A percentile compares a stretch with the other conserved stretches of the same genome.
phyloP scores from a whole-genome alignment of 2,329 filamentous ascomycete genomes.

The Fusarium kyushuense region DNA sequence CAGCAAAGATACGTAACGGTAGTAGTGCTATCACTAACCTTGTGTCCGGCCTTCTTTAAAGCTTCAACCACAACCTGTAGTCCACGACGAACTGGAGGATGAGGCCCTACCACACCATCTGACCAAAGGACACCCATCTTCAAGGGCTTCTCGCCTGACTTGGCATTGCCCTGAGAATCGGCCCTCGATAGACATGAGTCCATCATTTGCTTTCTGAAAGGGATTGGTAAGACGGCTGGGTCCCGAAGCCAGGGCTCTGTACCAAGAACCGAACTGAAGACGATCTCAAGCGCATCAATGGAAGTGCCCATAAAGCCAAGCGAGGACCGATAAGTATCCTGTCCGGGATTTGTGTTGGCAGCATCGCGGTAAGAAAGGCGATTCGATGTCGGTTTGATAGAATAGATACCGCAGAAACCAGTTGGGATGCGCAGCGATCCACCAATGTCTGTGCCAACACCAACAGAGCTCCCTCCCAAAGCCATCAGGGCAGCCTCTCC shows the following conservation, averaged over 20 bases:
- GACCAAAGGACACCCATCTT: conserved; percentile 66
- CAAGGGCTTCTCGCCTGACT: conserved; percentile 52
- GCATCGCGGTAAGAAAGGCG: conserved; percentile 37
- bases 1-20: rapidly evolving
- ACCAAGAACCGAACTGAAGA: conserved; percentile 67
- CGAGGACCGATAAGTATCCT: conserved; percentile 71
- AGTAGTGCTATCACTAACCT: conserved; percentile 32
- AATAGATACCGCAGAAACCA: conserved; percentile 43
- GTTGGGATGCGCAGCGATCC: conserved; percentile 52
- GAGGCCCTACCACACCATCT: conserved; percentile 63
- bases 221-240: conserved; percentile 73
- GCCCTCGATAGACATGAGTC: conserved; percentile 55
- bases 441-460: conserved; percentile 54
- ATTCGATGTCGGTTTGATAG: conserved; percentile 37
- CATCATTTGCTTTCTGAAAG: conserved; percentile 67
- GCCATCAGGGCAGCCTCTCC: conserved; percentile 54
- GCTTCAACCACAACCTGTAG: conserved; percentile 5
- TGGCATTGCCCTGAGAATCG: not conserved
- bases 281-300: conserved; percentile 64
- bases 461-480: conserved; percentile 50
- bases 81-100: conserved; percentile 67
- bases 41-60: conserved; percentile 54
- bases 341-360: conserved; percentile 58
- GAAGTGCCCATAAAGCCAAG: conserved; percentile 72
- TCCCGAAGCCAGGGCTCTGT: conserved; percentile 75